Percentiles rank a stretch among this genome's conserved stretches.
Conservation (phyloP, 176 grass and related monocot species). For the barley (Hordeum vulgare) region MorexV3_pseudomolecules_assembly NC_058524.1:573390152-573390651, state of each 20-base stretch:
- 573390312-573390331: constrained; percentile 30
- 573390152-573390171: constrained; percentile 68
- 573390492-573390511: constrained; percentile 55
- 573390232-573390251: not conserved
- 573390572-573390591: constrained; percentile 61
- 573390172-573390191: not conserved
- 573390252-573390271: constrained; percentile 28
- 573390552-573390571: constrained; percentile 48
- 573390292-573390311: constrained; percentile 36
- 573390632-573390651: constrained; percentile 72
- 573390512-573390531: constrained; percentile 44
- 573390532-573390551: constrained; percentile 45
- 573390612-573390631: constrained; percentile 47
- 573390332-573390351: not conserved
- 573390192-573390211: constrained; percentile 20
- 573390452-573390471: constrained; percentile 69
- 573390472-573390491: constrained; percentile 39
- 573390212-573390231: constrained; percentile 14
- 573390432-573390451: not conserved
- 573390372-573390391: not conserved
- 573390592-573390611: constrained; percentile 59
- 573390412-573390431: not conserved
- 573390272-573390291: constrained; percentile 37
- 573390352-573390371: not conserved
- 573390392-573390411: constrained; percentile 11